Base-by-base conservation (phyloP, 176 grass and related monocot species). In the Echinochloa phyllopogon region DNA sequence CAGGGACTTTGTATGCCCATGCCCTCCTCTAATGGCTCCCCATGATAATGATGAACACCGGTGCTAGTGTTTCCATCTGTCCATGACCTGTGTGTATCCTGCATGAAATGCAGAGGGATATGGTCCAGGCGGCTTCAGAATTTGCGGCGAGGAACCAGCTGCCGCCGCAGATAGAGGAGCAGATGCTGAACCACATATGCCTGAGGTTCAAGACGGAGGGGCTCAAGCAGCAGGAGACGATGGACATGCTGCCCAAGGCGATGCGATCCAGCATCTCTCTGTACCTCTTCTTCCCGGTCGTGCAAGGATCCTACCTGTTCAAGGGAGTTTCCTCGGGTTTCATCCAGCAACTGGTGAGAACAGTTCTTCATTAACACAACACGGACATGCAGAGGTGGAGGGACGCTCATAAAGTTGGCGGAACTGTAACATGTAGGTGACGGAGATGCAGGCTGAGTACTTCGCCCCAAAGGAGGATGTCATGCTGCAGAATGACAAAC, bases 131-230 rank as follows among this genome's bases (percentile, higher is more conserved):
- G 10, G 89, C 87, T 57, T 94, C 93, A 6, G 85, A 92, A 2
- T 98, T 93, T 69, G 85, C 87, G 65, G 87, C 91, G 66, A 89
- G 96, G 78, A 98, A 98, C 84, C 93, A 90, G 61, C 71, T 98
- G 69, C 89, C 96, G n/a, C 62, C 56, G 77, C 80, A 53, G 55
- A 87, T 94, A 74, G 89, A 95, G 81, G 87, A 90, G 82, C 93
- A 94, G 84, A 95, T 98, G 93, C 67, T 95, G 62, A 93, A 83
- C 69, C 96, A 98, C 81, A 92, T 98, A 64, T 92, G 87, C 86
- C 73, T 98, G 42, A 86, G 87, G 86, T 98, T 92, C 93, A 95
- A 86, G 76, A 95, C 93, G 67, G 91, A 94, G 64, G 96, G 68
- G 60, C 82, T 94, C 51, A 93, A 94, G 83, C 96, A 95, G 23